A percentile compares a stretch with the other conserved stretches of the same genome.
These are phyloP conservation scores for Amniculicola lignicola DNA, from an alignment of 495 filamentous ascomycete species.

Conservation along the genomic window DNA sequence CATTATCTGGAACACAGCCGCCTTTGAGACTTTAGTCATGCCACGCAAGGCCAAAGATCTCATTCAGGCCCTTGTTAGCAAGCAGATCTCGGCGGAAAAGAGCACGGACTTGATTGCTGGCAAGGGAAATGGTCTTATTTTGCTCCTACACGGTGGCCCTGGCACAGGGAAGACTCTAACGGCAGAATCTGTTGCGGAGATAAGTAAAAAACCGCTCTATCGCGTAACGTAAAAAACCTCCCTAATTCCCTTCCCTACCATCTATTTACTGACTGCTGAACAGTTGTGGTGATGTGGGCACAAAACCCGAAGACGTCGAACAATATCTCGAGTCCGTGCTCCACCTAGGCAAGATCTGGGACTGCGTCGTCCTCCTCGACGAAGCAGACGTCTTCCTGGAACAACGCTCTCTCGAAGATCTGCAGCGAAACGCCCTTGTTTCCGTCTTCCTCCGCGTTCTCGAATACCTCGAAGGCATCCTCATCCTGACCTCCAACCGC, in stretches of 20 bases:
- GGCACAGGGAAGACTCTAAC: constrained; percentile 4
- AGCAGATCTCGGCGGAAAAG: not conserved
- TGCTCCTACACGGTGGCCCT: constrained; percentile 12
- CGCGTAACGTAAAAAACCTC: not conserved
- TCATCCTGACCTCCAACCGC: constrained; percentile 19
- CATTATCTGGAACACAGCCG: constrained; percentile 25
- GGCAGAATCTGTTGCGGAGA: not conserved
- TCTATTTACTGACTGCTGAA: not conserved
- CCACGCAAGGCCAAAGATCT: constrained; percentile 26
- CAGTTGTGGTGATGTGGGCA: not conserved
- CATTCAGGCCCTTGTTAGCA: constrained; percentile 23
- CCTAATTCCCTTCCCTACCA: not conserved
- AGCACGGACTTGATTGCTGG: not conserved
- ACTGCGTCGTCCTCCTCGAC: not conserved
- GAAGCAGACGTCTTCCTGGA: not conserved
- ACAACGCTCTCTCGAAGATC: not conserved
- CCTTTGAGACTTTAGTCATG: constrained; percentile 19
- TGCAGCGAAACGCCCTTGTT: constrained; percentile 16
- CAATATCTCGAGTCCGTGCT: not conserved
- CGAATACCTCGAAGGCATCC: constrained; percentile 20
- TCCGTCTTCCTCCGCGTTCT: constrained; percentile 17
- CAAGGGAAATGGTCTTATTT: not conserved
- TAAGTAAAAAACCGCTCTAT: not conserved
- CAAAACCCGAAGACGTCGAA: not conserved
- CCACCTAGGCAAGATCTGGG: not conserved